Evolutionary conservation across 2,329 filamentous ascomycete species (phyloP).

Genomic region (Phoma sp.): DNA sequence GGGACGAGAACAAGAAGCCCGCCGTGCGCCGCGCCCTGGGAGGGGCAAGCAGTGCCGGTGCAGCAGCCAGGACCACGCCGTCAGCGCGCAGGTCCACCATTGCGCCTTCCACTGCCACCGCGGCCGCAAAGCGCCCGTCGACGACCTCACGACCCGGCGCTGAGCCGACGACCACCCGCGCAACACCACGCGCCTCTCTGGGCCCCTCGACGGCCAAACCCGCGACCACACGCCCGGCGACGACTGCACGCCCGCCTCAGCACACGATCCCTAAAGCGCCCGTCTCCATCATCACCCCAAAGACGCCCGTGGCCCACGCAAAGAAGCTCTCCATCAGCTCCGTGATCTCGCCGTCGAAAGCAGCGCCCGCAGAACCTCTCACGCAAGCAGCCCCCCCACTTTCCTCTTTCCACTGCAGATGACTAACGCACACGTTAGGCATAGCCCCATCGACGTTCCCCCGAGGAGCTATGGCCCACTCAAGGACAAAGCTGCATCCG

Average conservation of each 20-base stretch:
- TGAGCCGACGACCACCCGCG: slow-evolving; percentile 32
- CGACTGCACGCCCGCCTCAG: slow-evolving; percentile 30
- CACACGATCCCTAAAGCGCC: slow-evolving; percentile 30
- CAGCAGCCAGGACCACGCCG: slow-evolving; percentile 35
- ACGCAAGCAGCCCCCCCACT: neutral
- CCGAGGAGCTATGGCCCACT: slow-evolving; percentile 30
- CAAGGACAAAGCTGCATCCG: slow-evolving; percentile 47
- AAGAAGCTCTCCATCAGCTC: slow-evolving; percentile 41
- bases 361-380: slow-evolving; percentile 16
- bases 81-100: slow-evolving; percentile 24
- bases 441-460: slow-evolving; percentile 33
- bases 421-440: slow-evolving; percentile 20
- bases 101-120: slow-evolving; percentile 26
- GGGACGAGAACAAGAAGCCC: slow-evolving; percentile 47
- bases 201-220: slow-evolving; percentile 30
- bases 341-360: slow-evolving; percentile 10
- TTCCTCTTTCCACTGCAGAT: neutral
- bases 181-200: slow-evolving; percentile 41
- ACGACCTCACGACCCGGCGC: slow-evolving; percentile 35
- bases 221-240: slow-evolving; percentile 32
- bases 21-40: slow-evolving; percentile 36
- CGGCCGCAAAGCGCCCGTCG: slow-evolving; percentile 40
- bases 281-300: slow-evolving; percentile 21
- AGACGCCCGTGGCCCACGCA: slow-evolving; percentile 30
- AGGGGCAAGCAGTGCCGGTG: slow-evolving; percentile 19